Conservation (phyloP, 2,329 filamentous ascomycete genomes). For the Neobulgaria alba region DNA sequence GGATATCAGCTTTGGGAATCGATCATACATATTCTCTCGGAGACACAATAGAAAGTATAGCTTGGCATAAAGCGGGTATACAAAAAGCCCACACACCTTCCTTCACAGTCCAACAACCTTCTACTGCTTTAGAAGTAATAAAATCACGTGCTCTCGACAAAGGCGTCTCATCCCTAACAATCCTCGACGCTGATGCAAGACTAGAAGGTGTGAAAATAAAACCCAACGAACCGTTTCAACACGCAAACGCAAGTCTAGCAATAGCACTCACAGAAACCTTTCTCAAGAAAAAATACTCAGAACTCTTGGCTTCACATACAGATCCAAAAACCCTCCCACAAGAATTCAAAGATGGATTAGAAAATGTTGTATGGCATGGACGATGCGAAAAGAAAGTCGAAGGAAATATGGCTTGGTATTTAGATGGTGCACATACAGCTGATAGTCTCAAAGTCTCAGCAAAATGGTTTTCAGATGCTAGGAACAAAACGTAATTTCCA, state of each 20-base stretch:
- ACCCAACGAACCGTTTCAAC: constrained; percentile 49
- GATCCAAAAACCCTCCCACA: constrained; percentile 39
- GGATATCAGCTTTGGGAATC: constrained; percentile 58
- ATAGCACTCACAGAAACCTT: constrained; percentile 44
- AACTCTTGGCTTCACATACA: not conserved
- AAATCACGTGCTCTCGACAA: constrained; percentile 44
- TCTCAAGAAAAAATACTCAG: not conserved
- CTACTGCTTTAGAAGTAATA: constrained; percentile 41
- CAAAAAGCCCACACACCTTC: constrained; percentile 52
- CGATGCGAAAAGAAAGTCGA: constrained; percentile 59
- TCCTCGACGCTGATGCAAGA: constrained; percentile 39
- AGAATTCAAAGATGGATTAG: constrained; percentile 64
- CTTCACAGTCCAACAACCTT: constrained; percentile 47
- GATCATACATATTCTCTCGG: constrained; percentile 60
- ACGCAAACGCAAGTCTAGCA: constrained; percentile 45
- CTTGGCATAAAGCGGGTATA: constrained; percentile 68
- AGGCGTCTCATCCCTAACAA: constrained; percentile 35
- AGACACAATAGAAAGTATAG: constrained; percentile 54
- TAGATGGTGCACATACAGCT: constrained; percentile 89
- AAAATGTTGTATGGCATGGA: constrained; percentile 68
- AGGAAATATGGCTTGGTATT: constrained; percentile 64
- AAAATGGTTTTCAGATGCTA: constrained; percentile 71
- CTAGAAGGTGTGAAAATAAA: constrained; percentile 38
- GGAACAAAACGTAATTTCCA: no score
- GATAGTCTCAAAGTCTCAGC: constrained; percentile 79